Base-by-base conservation (phyloP, 441 rosid genomes). In the Adansonia gregorii region DNA sequence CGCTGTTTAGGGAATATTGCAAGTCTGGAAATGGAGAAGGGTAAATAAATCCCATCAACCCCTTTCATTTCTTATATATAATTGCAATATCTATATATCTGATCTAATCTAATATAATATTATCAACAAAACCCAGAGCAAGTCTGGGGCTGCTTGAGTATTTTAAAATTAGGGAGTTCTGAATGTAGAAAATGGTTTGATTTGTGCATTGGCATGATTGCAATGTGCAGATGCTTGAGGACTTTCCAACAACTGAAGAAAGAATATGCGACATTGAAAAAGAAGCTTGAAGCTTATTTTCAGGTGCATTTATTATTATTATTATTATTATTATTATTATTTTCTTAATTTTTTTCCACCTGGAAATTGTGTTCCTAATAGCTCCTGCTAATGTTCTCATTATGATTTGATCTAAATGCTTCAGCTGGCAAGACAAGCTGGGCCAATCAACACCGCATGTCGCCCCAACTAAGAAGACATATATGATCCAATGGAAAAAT, bases 211-310 rank as follows among this genome's bases (percentile, higher is more conserved):
- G 39, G 39, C 4, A 35, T 35, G 39, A 35, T 35, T 35, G 39
- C 39, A 35, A 35, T 35, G 39, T 77, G 45, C 89, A 95, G 99
- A 79, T 91, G 99, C 84, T 67, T 81, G 75, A 95, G 86, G 91
- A 86, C 89, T 20, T 95, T 93, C 85, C 96, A 93, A 72, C 97
- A 89, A 83, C 84, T 92, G 85, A 93, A 92, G 85, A 93, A 85
- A 82, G 99, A 95, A 85, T 88, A 95, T 77, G 76, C 94, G 75
- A 85, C 92, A 1, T 86, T 95, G 76, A 91, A 79, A 82, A 92
- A 77, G 92, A 95, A 89, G 81, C 96, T 95, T 76, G 98, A 93
- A 85, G 78, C 92, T 81, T 93, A 93, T 76, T 95, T 93, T 80
- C 97, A 93, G 98, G 98, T 91, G 61, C 67, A 43, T 46, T 24